Evolutionary conservation across 2,329 filamentous ascomycete genomes (phyloP).

Genomic region (Ophiostoma angusticollis): DNA sequence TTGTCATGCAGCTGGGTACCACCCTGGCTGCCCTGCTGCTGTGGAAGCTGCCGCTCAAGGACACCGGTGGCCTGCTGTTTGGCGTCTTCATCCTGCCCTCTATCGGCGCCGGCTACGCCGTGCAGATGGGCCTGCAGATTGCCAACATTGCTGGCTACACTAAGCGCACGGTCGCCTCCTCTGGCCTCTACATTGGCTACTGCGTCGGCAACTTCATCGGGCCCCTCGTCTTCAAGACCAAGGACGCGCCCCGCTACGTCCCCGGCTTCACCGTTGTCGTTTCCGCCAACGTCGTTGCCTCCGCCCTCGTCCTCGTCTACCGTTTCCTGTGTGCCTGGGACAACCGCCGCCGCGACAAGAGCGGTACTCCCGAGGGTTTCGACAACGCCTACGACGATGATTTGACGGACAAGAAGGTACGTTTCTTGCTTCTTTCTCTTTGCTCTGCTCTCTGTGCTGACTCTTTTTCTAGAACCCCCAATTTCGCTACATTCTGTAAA

Average conservation of each 20-base stretch:
- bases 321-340: slow-evolving; percentile 30
- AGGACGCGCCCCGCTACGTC: slow-evolving; percentile 26
- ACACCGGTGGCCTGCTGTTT: slow-evolving; percentile 32
- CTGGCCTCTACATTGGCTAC: slow-evolving; percentile 37
- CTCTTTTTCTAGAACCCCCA: slow-evolving; percentile 15
- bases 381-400: slow-evolving; percentile 41
- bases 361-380: slow-evolving; percentile 32
- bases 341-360: slow-evolving; percentile 29
- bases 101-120: slow-evolving; percentile 31
- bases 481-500: slow-evolving; percentile 16
- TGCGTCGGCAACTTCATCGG: slow-evolving; percentile 31
- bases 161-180: slow-evolving; percentile 33
- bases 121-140: slow-evolving; percentile 31
- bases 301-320: slow-evolving; percentile 27
- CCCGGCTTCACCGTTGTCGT: slow-evolving; percentile 28
- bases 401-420: slow-evolving; percentile 27
- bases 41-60: slow-evolving; percentile 27
- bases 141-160: slow-evolving; percentile 41
- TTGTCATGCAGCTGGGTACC: slow-evolving; percentile 27
- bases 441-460: neutral
- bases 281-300: slow-evolving; percentile 18
- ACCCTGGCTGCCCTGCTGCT: slow-evolving; percentile 29
- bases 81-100: slow-evolving; percentile 35
- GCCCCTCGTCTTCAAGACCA: slow-evolving; percentile 18
- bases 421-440: neutral